Base-by-base conservation (phyloP, 805 yeast genomes). In the Zygotorulaspora sp. region DNA sequence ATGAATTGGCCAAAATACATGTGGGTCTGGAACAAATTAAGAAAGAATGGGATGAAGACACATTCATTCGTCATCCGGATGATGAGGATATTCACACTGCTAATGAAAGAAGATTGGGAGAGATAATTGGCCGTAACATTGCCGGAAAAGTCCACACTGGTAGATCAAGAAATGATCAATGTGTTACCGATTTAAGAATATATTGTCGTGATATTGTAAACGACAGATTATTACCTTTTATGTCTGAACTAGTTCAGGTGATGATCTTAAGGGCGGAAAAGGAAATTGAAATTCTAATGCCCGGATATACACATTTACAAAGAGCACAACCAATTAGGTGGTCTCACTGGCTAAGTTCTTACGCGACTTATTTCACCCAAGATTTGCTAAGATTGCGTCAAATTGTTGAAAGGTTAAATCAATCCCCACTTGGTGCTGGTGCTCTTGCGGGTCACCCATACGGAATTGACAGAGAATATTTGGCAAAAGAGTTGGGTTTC, bases 111-210 rank as follows among this genome's bases (percentile, higher is more conserved):
- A 76, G 98, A 57, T 71, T 92, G 47, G 98, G 99, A 34, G 99
- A 92, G 67, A 69, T 92, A 37, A 92, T 92, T 55, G 99, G 98
- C 40, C 80, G 79, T 55, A 79, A 78, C 38, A 90, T 92, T 59
- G 85, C 97, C 11, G 99, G 99, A 27, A 92, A 92, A 57, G 97
- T 92, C 20, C 99, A 92, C 63, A 92, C 99, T n/a, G 99, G 99
- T 45, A 79, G 99, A 61, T 85, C 96, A 32, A 80, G 99, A 74
- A 92, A 92, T 58, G 99, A 92, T 63, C 99, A 92, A 70, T 97
- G 89, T 35, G 98, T 96, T 31, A 90, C 97, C n/a, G 98, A 92
- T 60, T 86, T 92, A 95, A 77, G 99, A 64, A 77, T 92, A 18
- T 90, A 77, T 51, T 96, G 92, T 39, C 81, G 96, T 55, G 89